Conservation (phyloP, 2,329 filamentous ascomycete genomes). For the Macrophomina phaseolina region DNA sequence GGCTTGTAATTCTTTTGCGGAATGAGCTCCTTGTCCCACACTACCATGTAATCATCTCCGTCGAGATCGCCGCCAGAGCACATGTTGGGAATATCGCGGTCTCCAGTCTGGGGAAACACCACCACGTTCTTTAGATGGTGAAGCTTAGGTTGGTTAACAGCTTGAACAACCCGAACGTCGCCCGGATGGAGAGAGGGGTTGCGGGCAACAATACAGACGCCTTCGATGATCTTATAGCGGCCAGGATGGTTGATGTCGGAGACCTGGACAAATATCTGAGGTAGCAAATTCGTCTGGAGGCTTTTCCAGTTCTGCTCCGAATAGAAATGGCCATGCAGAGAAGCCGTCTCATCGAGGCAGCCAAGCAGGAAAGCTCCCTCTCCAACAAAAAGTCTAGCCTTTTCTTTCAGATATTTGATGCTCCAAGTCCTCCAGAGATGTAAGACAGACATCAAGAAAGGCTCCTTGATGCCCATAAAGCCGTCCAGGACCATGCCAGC, state of each 20-base stretch:
- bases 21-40: constrained; percentile 82
- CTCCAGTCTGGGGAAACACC: constrained; percentile 82
- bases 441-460: constrained; percentile 80
- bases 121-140: constrained; percentile 83
- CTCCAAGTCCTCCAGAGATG: constrained; percentile 88
- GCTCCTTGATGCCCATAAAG: constrained; percentile 76
- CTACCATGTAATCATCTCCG: constrained; percentile 92
- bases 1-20: constrained; percentile 67
- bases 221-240: constrained; percentile 70
- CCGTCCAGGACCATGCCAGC: constrained; percentile 78
- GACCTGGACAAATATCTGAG: constrained; percentile 89
- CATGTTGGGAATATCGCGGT: constrained; percentile 88
- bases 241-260: constrained; percentile 61
- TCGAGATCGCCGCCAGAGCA: constrained; percentile 95
- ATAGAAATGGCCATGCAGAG: constrained; percentile 73
- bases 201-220: constrained; percentile 81
- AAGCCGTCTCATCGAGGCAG: constrained; percentile 83
- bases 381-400: constrained; percentile 81
- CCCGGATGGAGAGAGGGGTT: constrained; percentile 95
- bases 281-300: constrained; percentile 59
- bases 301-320: constrained; percentile 43
- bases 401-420: constrained; percentile 89
- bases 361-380: constrained; percentile 88
- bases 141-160: constrained; percentile 75
- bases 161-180: constrained; percentile 85